Conservation (phyloP, 192 early-diverging fungal species). For the Chytriomyces hyalinus region DNA sequence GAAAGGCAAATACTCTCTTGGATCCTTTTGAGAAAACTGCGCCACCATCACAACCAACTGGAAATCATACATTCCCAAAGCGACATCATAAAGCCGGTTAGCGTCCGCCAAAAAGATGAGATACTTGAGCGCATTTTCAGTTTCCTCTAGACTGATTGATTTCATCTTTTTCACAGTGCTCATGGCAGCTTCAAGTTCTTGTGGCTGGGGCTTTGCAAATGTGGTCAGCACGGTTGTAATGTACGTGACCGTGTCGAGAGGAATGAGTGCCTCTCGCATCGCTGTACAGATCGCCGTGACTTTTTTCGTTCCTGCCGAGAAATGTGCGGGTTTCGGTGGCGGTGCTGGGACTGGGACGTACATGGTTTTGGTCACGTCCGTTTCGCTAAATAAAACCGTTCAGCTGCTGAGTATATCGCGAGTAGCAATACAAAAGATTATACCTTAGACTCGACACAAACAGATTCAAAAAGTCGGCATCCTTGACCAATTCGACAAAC, state of each 20-base stretch:
- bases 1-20: slow-evolving; percentile 91
- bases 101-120: slow-evolving; percentile 91
- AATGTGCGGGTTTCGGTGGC: neutral
- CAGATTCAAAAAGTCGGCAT: slow-evolving; percentile 88
- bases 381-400: slow-evolving; percentile 7
- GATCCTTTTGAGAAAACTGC: slow-evolving; percentile 97
- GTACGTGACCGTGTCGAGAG: slow-evolving; percentile 55
- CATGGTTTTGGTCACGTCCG: slow-evolving; percentile 81
- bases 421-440: slow-evolving; percentile 13
- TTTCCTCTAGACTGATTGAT: slow-evolving; percentile 60
- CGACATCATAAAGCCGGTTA: slow-evolving; percentile 86
- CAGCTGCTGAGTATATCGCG: neutral
- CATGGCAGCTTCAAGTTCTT: slow-evolving; percentile 83
- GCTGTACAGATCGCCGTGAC: slow-evolving; percentile 76
- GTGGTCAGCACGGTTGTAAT: slow-evolving; percentile 85
- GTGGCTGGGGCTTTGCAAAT: slow-evolving; percentile 78
- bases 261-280: slow-evolving; percentile 66
- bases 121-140: slow-evolving; percentile 88
- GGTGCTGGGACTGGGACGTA: slow-evolving; percentile 54
- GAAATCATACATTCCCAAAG: slow-evolving; percentile 94
- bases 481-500: slow-evolving; percentile 79
- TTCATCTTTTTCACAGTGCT: slow-evolving; percentile 67
- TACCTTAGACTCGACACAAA: slow-evolving; percentile 77
- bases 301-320: slow-evolving; percentile 52
- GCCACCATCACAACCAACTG: slow-evolving; percentile 90